phyloP scores from a whole-genome alignment of 768 basidiomycete genomes.

The Gloeophyllum trabeum region DNA sequence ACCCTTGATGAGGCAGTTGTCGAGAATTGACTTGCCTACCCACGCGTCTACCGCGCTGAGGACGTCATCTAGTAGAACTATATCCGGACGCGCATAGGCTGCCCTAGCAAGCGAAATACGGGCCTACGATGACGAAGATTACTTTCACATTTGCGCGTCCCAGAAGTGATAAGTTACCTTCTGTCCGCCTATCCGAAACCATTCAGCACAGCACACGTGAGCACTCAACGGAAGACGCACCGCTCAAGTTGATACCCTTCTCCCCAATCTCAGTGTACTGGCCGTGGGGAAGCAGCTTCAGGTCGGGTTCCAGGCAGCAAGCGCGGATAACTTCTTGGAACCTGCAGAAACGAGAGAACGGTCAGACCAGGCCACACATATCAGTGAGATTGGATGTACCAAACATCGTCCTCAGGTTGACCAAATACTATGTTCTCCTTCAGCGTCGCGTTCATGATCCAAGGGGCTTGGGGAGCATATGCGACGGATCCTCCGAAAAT shows the following conservation, averaged over 20 bases:
- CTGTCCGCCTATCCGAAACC: constrained; percentile 1
- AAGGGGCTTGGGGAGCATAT: constrained; percentile 50
- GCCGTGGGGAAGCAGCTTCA: constrained; percentile 60
- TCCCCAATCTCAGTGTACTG: constrained; percentile 68
- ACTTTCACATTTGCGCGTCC: no score
- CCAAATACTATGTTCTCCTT: constrained; percentile 72
- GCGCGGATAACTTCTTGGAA: constrained; percentile 48
- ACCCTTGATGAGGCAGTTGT: constrained; percentile 20
- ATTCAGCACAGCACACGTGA: neutral
- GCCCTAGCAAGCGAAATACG: constrained; percentile 71
- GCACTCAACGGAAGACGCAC: constrained; percentile 14
- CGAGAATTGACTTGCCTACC: constrained; percentile 42
- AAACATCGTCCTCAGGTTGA: constrained; percentile 44
- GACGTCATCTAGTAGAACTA: constrained; percentile 75
- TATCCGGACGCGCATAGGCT: constrained; percentile 60
- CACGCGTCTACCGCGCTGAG: constrained; percentile 72
- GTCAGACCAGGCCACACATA: constrained; percentile 1
- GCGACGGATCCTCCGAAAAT: constrained; percentile 42
- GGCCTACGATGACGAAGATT: no score
- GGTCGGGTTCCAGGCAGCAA: constrained; percentile 61
- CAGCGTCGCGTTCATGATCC: constrained; percentile 60
- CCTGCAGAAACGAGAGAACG: constrained; percentile 23
- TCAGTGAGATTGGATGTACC: constrained; percentile 20
- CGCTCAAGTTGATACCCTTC: constrained; percentile 62
- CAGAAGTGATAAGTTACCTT: constrained; percentile 19